Base-by-base conservation (phyloP, 208 protist genomes). In the Crithidia sp. region DNA sequence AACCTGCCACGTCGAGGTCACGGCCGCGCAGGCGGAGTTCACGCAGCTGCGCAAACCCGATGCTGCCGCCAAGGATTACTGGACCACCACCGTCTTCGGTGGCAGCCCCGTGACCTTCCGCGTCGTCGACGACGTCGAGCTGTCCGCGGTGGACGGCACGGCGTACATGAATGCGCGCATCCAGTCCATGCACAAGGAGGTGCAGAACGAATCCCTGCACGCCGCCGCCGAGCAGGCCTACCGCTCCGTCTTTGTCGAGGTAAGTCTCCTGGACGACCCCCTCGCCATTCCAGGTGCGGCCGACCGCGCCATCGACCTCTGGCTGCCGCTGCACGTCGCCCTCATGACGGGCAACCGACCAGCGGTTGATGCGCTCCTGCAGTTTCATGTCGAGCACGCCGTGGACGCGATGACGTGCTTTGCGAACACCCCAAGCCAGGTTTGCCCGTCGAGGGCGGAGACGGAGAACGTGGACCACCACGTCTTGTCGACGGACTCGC, bases 311-410 rank as follows among this genome's bases (percentile, higher is more conserved):
- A 63, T 83, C 14, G 91, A 95, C 56, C 73, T 90, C 14, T 95
- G 91, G 91, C 62, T 75, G 52, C 85, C 88, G 53, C 72, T 91
- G 61, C 75, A 90, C 68, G 74, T 95, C 19, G 85, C 88, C 13
- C 77, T 93, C 45, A 74, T 90, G 58, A 72, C 85, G 66, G 75
- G 83, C 73, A 83, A 87, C 72, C 60, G 58, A 44, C 41, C 73
- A 6, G 82, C 77, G 0, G 69, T 89, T 14, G 8, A 65, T 37
- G 64, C 67, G 2, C 53, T 92, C 7, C 61, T 95, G n/a, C 50
- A 57, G 47, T 93, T 95, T 66, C 91, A 95, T 63, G 76, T 84
- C 12, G 47, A 72, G 55, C 74, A 93, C 58, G 88, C 86, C 0
- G 47, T 85, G 13, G 13, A 43, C 39, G 77, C 90, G 41, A 73